These are phyloP conservation scores for Daldinia concentrica DNA, from an alignment of 495 filamentous ascomycete species.

Conservation along the genomic window DNA sequence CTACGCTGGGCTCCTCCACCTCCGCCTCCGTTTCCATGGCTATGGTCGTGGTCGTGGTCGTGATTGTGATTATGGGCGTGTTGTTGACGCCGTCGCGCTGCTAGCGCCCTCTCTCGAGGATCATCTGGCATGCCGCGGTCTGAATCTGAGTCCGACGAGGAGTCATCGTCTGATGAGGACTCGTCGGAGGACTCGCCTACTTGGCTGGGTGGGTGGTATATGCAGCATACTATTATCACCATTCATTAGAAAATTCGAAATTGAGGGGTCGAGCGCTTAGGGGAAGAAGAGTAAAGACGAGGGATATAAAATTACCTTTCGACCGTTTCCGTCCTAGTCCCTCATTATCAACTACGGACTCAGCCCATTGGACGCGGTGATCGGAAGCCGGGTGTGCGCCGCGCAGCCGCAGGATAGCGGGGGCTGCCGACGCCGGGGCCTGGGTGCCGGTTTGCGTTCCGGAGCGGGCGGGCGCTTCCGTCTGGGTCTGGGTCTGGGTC, in stretches of 20 bases:
- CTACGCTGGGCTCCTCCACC: conserved; percentile 49
- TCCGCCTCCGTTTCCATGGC: conserved; percentile 48
- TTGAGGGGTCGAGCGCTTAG: not conserved
- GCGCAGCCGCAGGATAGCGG: conserved; percentile 58
- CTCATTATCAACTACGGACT: conserved; percentile 96
- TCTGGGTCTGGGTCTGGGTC: conserved; percentile 31
- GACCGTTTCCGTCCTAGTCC: conserved; percentile 91
- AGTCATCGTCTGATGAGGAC: conserved; percentile 64
- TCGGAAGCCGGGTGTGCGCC: conserved; percentile 51
- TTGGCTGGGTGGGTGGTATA: conserved; percentile 86
- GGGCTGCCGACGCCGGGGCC: conserved; percentile 35
- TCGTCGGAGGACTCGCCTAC: conserved; percentile 88
- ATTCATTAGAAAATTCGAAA: not conserved
- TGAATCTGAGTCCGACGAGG: conserved; percentile 54
- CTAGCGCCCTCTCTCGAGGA: conserved; percentile 40
- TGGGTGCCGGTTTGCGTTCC: conserved; percentile 34
- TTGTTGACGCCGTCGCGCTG: conserved; percentile 35
- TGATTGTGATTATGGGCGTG: conserved; percentile 52
- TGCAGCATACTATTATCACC: conserved; percentile 84
- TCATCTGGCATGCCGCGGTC: conserved; percentile 41
- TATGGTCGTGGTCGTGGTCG: conserved; percentile 52
- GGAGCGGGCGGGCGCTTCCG: conserved; percentile 34
- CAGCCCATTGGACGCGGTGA: conserved; percentile 84
- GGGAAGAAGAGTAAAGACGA: not conserved
- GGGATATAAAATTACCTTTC: conserved; percentile 71